A percentile compares a stretch with the other conserved stretches of the same genome.
Evolutionary conservation across 75 land plant species (phyloP).

Genomic region (Gnetum montanum): DNA sequence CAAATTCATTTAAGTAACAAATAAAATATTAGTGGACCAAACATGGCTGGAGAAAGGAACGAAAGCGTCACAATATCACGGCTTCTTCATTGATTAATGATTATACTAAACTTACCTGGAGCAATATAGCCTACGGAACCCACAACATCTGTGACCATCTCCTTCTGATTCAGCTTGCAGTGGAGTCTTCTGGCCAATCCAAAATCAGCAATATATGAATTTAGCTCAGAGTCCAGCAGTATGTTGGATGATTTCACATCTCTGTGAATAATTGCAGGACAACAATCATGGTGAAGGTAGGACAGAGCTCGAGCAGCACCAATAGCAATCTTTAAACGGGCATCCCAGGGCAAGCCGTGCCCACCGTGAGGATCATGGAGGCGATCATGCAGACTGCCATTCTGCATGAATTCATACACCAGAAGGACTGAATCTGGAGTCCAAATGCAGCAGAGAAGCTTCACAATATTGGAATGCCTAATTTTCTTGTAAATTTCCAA

Average conservation of each 20-base stretch:
- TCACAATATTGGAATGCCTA: slow-evolving; percentile 68
- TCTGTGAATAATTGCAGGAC: slow-evolving; percentile 49
- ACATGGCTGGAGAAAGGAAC: too few species aligned
- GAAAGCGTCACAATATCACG: too few species aligned
- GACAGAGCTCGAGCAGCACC: slow-evolving; percentile 49
- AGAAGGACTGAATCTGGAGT: slow-evolving; percentile 44
- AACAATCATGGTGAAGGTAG: slow-evolving; percentile 67
- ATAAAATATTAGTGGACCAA: too few species aligned
- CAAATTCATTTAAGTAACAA: too few species aligned
- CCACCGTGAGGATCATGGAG: slow-evolving; percentile 33
- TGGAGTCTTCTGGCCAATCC: slow-evolving; percentile 46
- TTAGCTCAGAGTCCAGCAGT: slow-evolving; percentile 35
- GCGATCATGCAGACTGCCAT: slow-evolving; percentile 56
- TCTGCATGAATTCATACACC: slow-evolving; percentile 19
- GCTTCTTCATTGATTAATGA: too few species aligned
- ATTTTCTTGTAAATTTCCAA: slow-evolving; percentile 46
- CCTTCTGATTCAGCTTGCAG: slow-evolving; percentile 27
- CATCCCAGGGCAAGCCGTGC: slow-evolving; percentile 46
- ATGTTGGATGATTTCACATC: slow-evolving; percentile 74
- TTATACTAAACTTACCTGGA: too few species aligned
- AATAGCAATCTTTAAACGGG: slow-evolving; percentile 36
- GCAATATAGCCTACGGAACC: slow-evolving; percentile 64
- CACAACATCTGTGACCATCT: slow-evolving; percentile 41
- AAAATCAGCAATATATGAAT: slow-evolving; percentile 54
- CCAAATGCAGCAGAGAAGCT: slow-evolving; percentile 66